Conservation (phyloP, 768 basidiomycete species). For the Boletus rubropictus region DNA sequence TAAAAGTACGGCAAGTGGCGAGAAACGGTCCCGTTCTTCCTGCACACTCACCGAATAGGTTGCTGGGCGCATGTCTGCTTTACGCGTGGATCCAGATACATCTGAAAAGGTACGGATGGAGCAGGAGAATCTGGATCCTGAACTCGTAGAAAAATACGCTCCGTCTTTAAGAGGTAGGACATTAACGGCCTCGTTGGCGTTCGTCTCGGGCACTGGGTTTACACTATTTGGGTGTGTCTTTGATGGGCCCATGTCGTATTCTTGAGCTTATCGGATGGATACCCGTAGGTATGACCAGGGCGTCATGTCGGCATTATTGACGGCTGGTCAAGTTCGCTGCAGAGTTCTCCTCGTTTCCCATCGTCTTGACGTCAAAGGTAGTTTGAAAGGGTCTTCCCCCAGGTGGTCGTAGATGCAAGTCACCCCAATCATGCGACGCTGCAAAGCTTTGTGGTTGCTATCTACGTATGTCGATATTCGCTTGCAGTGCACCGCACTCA, state of each 20-base stretch:
- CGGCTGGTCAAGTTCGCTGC: slow-evolving; percentile 41
- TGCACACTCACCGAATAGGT: neutral
- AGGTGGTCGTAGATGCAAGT: slow-evolving; percentile 40
- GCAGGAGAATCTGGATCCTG: neutral
- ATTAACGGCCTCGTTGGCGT: slow-evolving; percentile 46
- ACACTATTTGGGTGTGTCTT: slow-evolving; percentile 52
- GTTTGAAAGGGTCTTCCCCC: slow-evolving; percentile 55
- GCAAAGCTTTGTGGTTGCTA: slow-evolving; percentile 54
- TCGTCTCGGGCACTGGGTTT: slow-evolving; percentile 55
- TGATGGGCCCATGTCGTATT: neutral
- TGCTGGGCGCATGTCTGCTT: slow-evolving; percentile 4
- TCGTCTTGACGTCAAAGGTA: slow-evolving; percentile 19
- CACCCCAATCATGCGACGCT: slow-evolving; percentile 44
- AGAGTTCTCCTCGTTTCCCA: neutral
- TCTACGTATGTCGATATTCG: slow-evolving; percentile 39
- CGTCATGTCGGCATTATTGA: slow-evolving; percentile 63
- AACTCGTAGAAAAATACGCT: slow-evolving; percentile 5
- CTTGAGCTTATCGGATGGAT: neutral
- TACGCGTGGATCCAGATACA: neutral
- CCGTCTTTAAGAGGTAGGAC: slow-evolving; percentile 30
- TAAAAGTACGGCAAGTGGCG: neutral
- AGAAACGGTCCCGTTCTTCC: neutral
- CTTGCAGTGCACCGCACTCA: neutral
- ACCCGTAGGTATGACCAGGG: slow-evolving; percentile 56
- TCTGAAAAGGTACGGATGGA: slow-evolving; percentile 8